Percentiles rank a stretch among this genome's conserved stretches.
These are phyloP conservation scores for Mycotypha africana DNA, from an alignment of 371 early-diverging fungal genomes.

Conservation along the genomic window DNA sequence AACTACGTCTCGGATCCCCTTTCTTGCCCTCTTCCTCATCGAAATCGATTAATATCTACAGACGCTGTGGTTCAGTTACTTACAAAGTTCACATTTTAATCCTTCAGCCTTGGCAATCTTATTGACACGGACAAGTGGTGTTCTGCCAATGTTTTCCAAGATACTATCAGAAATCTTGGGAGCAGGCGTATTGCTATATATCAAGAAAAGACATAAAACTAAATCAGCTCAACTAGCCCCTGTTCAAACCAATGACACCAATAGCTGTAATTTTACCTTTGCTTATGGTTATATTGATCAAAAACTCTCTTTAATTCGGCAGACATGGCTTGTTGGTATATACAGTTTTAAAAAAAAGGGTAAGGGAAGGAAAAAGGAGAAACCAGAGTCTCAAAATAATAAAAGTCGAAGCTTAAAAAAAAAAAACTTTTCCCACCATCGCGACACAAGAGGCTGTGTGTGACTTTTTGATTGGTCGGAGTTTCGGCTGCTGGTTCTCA, in stretches of 20 bases:
- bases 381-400: background rate
- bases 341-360: background rate
- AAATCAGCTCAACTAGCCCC: background rate
- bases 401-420: too few relatives aligned
- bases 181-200: conserved; percentile 44
- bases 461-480: background rate
- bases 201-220: too few relatives aligned
- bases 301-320: background rate
- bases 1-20: too few relatives aligned
- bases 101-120: conserved; percentile 81
- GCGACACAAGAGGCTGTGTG: too few relatives aligned
- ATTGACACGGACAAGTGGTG: conserved; percentile 89
- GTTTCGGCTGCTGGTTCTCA: too few relatives aligned
- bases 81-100: conserved; percentile 92
- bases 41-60: too few relatives aligned
- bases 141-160: conserved; percentile 93
- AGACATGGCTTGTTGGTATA: background rate
- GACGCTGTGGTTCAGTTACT: too few relatives aligned
- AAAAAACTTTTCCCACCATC: background rate
- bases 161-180: conserved; percentile 71
- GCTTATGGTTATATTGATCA: conserved; percentile 3
- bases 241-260: background rate
- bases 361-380: background rate
- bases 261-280: background rate
- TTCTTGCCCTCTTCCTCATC: too few relatives aligned